A percentile compares a stretch with the other conserved stretches of the same genome.
Evolutionary conservation across 1,284 basidiomycete genomes (phyloP).

Genomic region (Boletellus sp.): DNA sequence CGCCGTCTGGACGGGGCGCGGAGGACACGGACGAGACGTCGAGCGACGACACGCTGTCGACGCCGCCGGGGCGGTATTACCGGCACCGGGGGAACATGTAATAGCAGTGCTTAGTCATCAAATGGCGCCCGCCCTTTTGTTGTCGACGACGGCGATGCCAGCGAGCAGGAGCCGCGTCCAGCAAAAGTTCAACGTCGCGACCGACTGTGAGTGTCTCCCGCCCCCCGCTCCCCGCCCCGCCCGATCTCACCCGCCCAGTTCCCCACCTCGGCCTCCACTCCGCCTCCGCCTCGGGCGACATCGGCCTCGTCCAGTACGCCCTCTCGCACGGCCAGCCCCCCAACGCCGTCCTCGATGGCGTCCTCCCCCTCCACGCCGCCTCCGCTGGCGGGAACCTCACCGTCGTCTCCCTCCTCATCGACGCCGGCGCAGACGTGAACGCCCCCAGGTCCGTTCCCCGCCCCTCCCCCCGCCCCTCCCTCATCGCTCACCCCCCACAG

Average conservation of each 20-base stretch:
- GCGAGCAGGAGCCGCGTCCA: slow-evolving; percentile 5
- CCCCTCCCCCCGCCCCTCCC: neutral
- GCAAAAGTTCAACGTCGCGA: slow-evolving; percentile 74
- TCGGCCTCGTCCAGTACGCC: slow-evolving; percentile 84
- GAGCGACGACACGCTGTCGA: slow-evolving; percentile 31
- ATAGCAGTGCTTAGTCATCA: slow-evolving; percentile 21
- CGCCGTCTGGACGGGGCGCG: slow-evolving; percentile 19
- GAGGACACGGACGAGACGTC: slow-evolving; percentile 24
- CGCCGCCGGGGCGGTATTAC: slow-evolving; percentile 25
- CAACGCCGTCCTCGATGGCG: slow-evolving; percentile 88
- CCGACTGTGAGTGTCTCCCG: slow-evolving; percentile 66
- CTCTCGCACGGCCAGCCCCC: slow-evolving; percentile 90
- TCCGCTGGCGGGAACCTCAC: slow-evolving; percentile 82
- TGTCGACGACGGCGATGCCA: slow-evolving; percentile 4
- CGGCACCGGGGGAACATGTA: slow-evolving; percentile 3
- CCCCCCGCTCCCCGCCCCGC: neutral
- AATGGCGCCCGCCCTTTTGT: neutral
- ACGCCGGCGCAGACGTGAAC: slow-evolving; percentile 90
- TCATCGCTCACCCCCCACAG: slow-evolving; percentile 36
- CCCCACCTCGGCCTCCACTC: slow-evolving; percentile 85
- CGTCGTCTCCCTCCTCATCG: slow-evolving; percentile 83
- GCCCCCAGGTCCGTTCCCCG: slow-evolving; percentile 62
- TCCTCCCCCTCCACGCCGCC: slow-evolving; percentile 89
- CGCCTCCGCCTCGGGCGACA: slow-evolving; percentile 85
- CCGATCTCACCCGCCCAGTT: slow-evolving; percentile 42